Evolutionary conservation across 768 basidiomycete species (phyloP).

Genomic region (Lentinus brumalis): DNA sequence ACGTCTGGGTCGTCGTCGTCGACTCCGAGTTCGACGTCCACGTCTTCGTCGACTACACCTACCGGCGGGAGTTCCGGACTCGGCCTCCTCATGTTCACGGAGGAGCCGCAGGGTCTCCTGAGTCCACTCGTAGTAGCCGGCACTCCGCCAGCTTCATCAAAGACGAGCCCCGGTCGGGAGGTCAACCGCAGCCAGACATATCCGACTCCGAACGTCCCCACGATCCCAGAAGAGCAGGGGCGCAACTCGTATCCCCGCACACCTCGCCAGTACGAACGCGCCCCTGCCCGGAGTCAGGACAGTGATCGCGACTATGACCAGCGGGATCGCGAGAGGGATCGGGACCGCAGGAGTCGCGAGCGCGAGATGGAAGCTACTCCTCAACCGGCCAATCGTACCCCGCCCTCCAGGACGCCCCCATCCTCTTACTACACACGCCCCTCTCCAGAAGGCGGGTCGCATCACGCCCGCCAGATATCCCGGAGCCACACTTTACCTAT

Average conservation of each 20-base stretch:
- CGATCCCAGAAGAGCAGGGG: constrained; percentile 20
- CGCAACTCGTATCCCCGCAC: constrained; percentile 7
- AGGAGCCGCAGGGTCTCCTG: constrained; percentile 32
- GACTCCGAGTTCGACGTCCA: constrained; percentile 5
- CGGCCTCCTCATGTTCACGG: constrained; percentile 28
- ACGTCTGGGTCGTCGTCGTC: constrained; percentile 15
- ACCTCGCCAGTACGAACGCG: constrained; percentile 1
- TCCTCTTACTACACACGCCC: constrained; percentile 12
- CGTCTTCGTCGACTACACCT: constrained; percentile 1
- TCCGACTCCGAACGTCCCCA: constrained; percentile 19
- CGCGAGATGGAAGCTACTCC: constrained; percentile 9
- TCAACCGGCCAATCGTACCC: constrained; percentile 8
- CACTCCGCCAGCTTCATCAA: not conserved
- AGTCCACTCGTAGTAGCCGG: constrained; percentile 29
- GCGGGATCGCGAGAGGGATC: not conserved
- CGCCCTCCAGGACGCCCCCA: constrained; percentile 12
- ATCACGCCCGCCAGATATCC: constrained; percentile 13
- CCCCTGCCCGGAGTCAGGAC: not conserved
- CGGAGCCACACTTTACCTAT: constrained; percentile 26
- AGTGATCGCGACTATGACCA: not conserved
- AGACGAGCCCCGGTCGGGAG: constrained; percentile 12
- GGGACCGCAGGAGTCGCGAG: constrained; percentile 6
- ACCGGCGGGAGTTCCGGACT: not conserved
- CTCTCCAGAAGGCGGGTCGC: constrained; percentile 11
- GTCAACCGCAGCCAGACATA: constrained; percentile 21